These are phyloP conservation scores for Pichia manshurica DNA, from an alignment of 805 yeast genomes.

Conservation along the genomic window DNA sequence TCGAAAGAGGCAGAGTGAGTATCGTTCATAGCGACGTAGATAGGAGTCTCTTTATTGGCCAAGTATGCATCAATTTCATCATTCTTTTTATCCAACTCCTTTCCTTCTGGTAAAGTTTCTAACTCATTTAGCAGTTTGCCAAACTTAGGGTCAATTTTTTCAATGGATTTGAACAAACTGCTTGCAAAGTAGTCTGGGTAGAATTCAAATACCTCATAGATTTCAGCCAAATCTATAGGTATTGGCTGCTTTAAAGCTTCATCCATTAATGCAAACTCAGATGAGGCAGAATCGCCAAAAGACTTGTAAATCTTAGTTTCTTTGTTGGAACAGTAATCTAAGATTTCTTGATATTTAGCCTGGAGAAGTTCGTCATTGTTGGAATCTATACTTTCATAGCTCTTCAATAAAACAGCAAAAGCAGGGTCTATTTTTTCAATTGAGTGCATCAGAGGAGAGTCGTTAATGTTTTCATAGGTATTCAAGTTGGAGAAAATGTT, in stretches of 20 bases:
- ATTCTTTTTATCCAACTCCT: conserved; percentile 17
- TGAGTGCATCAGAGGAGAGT: conserved; percentile 20
- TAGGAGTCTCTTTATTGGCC: conserved; percentile 16
- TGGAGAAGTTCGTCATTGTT: conserved; percentile 19
- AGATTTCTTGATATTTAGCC: conserved; percentile 16
- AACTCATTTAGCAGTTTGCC: conserved; percentile 18
- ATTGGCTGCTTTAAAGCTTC: conserved; percentile 21
- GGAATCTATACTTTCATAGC: conserved; percentile 19
- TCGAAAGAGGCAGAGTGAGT: conserved; percentile 15
- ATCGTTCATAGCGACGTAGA: conserved; percentile 23
- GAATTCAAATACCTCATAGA: conserved; percentile 23
- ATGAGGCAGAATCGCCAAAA: conserved; percentile 20
- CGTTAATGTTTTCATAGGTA: conserved; percentile 18
- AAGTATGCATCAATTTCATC: conserved; percentile 19
- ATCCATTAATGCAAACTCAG: conserved; percentile 18
- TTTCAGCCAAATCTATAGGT: conserved; percentile 24
- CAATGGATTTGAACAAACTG: conserved; percentile 15
- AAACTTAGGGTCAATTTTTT: conserved; percentile 23
- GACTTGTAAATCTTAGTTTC: conserved; percentile 20
- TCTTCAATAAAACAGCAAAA: conserved; percentile 21
- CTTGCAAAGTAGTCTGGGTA: conserved; percentile 21
- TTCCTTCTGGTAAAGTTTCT: conserved; percentile 23
- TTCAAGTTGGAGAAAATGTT: conserved; percentile 23
- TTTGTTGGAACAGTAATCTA: conserved; percentile 18
- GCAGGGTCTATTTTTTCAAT: conserved; percentile 22